Base-by-base conservation (phyloP, 1,284 basidiomycete genomes). In the Irpex sp. region DNA sequence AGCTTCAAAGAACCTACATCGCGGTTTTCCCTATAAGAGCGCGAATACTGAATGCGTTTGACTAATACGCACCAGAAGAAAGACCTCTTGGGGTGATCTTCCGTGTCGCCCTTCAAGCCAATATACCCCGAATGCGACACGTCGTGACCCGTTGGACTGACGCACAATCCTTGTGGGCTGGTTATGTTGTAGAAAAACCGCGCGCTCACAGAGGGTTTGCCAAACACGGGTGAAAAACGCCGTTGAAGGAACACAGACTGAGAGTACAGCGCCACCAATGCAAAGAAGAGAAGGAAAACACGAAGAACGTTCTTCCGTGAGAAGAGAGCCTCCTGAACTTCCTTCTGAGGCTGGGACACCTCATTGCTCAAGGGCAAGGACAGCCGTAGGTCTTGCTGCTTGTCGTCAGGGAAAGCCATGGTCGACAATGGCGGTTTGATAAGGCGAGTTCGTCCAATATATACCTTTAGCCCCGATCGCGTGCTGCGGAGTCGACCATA, bases 31-130 rank as follows among this genome's bases (percentile, higher is more conserved):
- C 15, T 4, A 47, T 5, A 7, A 52, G 7, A 36, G 47, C 31
- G 36, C 3, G 54, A 36, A 13, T 49, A 8, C 7, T 13, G 15
- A 26, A 38, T 34, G 11, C 5, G 38, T 11, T 17, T 26, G 17
- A 13, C 36, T 58, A 37, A 17, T 38, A 63, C 67, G 9, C 40
- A 76, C 75, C 75, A 77, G 63, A 74, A 77, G 65, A 76, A 77
- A 4, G 75, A 76, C 21, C 73, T 64, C 58, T 72, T 73, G 7
- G 73, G 74, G 4, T 62, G 52, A 1, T 58, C 64, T 7, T 71
- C 62, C 17, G 36, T 69, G 63, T 77, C 75, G 9, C 72, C 70
- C 26, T 72, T 62, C 48, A 76, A 64, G 0, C 73, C 74, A 59
- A 76, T 74, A 64, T 71, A 72, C 4, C 75, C 74, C 1, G 74